phyloP scores from a whole-genome alignment of 345 rosid genomes.

The Excoecaria agallocha region DNA sequence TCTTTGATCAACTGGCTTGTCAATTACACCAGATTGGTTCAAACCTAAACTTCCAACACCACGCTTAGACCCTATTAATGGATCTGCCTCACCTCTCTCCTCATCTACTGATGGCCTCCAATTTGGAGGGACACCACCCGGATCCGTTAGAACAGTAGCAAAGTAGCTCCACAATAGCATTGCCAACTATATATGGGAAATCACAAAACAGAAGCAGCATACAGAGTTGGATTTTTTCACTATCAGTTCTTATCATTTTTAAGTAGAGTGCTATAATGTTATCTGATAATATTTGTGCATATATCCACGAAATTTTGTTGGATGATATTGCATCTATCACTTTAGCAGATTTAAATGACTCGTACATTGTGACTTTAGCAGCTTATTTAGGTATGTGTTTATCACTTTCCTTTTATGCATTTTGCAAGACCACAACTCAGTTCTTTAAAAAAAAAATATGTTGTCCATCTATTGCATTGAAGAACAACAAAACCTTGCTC shows the following conservation, averaged over 20 bases:
- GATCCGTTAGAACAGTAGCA: constrained; percentile 67
- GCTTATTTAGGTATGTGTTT: background rate
- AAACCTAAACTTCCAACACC: constrained; percentile 19
- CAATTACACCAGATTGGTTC: constrained; percentile 21
- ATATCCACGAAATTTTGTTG: background rate
- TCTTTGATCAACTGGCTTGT: constrained; percentile 34
- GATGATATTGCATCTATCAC: constrained; percentile 1
- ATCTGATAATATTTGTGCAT: background rate
- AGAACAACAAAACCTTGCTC: background rate
- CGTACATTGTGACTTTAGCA: background rate
- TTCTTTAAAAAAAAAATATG: too few relatives aligned
- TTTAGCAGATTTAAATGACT: background rate
- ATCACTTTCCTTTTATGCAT: background rate
- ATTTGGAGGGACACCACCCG: constrained; percentile 72
- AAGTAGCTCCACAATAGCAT: constrained; percentile 80
- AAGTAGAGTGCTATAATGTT: background rate
- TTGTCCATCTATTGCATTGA: background rate
- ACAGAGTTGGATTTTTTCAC: background rate
- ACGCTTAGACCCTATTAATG: constrained; percentile 27
- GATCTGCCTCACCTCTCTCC: constrained; percentile 51
- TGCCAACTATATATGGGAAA: constrained; percentile 47
- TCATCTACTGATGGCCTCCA: constrained; percentile 62
- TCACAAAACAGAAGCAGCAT: constrained; percentile 10
- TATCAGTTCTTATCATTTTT: background rate
- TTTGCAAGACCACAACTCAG: background rate